These are phyloP conservation scores for Penicillium freii DNA, from an alignment of 2,329 filamentous ascomycete species.

Conservation along the genomic window DNA sequence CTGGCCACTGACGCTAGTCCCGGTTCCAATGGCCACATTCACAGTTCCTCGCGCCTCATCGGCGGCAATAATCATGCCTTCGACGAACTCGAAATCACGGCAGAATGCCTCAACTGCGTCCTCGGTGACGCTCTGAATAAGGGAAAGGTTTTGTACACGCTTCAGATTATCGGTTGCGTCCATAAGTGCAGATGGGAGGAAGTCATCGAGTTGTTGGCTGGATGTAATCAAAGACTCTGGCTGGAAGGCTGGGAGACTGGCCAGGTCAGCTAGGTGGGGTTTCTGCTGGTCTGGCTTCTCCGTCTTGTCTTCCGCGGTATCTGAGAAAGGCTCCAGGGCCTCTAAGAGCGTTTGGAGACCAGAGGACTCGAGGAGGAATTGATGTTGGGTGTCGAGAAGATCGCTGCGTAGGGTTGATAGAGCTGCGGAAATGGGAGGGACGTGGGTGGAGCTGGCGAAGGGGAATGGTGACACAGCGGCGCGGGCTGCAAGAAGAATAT, in stretches of 20 bases:
- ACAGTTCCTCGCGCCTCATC: slow-evolving; percentile 51
- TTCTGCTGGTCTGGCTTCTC: slow-evolving; percentile 32
- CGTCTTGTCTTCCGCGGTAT: slow-evolving; percentile 4
- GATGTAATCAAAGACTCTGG: slow-evolving; percentile 61
- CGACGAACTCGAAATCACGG: slow-evolving; percentile 72
- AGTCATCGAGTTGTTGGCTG: slow-evolving; percentile 79
- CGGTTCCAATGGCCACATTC: slow-evolving; percentile 31
- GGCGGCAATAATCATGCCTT: slow-evolving; percentile 58
- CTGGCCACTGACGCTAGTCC: slow-evolving; percentile 23
- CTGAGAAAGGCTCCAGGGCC: slow-evolving; percentile 50
- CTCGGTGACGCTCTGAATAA: slow-evolving; percentile 75
- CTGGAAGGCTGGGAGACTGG: slow-evolving; percentile 57
- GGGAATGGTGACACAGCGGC: slow-evolving; percentile 43
- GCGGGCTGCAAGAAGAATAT: slow-evolving; percentile 46
- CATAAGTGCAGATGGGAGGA: slow-evolving; percentile 87
- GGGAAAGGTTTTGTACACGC: slow-evolving; percentile 66
- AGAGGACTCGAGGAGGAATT: slow-evolving; percentile 71
- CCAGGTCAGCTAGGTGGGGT: slow-evolving; percentile 56
- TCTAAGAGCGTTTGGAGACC: slow-evolving; percentile 66
- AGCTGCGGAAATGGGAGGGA: slow-evolving; percentile 57
- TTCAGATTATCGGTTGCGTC: slow-evolving; percentile 83
- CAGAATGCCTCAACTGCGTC: slow-evolving; percentile 82
- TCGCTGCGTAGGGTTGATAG: slow-evolving; percentile 48
- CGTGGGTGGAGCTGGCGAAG: slow-evolving; percentile 61
- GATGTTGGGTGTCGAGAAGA: slow-evolving; percentile 66